Percentiles rank a stretch among this genome's conserved stretches.
Conservation (phyloP, 352 stramenopile genomes). For the Phytopythium mirpurense region DNA sequence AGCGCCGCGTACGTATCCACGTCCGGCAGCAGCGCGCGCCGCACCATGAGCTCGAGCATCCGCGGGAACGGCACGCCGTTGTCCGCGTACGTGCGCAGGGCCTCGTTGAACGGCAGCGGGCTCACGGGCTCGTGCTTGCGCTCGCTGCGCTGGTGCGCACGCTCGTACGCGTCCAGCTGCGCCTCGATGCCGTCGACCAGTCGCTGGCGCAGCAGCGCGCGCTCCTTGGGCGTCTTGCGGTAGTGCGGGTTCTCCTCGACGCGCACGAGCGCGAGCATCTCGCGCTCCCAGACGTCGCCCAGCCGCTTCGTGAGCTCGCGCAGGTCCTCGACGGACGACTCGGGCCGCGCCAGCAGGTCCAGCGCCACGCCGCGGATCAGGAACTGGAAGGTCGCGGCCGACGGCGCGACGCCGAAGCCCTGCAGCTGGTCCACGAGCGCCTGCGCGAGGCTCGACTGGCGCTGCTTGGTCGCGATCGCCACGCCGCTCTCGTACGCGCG, state of each 20-base stretch:
- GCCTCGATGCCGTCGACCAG: conserved; percentile 36
- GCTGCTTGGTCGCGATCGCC: conserved; percentile 69
- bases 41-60: conserved; percentile 61
- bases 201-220: conserved; percentile 34
- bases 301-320: conserved; percentile 21
- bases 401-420: conserved; percentile 21
- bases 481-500: conserved; percentile 59
- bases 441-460: conserved; percentile 43
- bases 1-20: conserved; percentile 57
- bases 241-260: conserved; percentile 50
- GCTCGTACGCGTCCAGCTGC: conserved; percentile 50
- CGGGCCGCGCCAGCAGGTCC: conserved; percentile 12
- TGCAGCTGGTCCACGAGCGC: conserved; percentile 46
- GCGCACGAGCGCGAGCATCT: conserved; percentile 50
- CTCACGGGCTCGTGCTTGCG: conserved; percentile 13
- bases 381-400: conserved; percentile 36
- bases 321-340: conserved; percentile 22
- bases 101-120: conserved; percentile 51
- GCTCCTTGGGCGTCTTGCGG: conserved; percentile 50
- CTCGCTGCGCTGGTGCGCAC: conserved; percentile 5
- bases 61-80: conserved; percentile 46
- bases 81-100: conserved; percentile 47
- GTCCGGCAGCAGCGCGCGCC: conserved; percentile 37
- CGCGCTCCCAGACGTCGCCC: conserved; percentile 35
- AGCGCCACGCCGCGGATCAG: conserved; percentile 56